Evolutionary conservation across 805 yeast species (phyloP).

Genomic region (Lipomyces sp.): DNA sequence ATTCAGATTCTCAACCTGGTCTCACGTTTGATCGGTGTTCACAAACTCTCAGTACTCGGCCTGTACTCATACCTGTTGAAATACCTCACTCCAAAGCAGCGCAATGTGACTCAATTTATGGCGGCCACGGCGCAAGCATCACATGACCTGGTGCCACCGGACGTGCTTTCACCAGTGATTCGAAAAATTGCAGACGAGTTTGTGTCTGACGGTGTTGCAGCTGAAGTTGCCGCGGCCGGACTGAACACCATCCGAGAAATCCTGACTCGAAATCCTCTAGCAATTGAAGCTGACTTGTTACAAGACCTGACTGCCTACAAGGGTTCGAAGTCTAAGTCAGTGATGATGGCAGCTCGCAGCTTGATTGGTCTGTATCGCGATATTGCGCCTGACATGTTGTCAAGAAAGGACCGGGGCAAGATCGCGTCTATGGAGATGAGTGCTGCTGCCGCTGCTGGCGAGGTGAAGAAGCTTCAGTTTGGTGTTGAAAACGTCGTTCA

Average conservation of each 20-base stretch:
- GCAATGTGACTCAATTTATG: conserved; percentile 92
- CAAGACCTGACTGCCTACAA: conserved; percentile 90
- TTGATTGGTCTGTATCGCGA: conserved; percentile 87
- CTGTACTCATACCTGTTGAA: conserved; percentile 86
- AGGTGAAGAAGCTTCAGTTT: conserved; percentile 49
- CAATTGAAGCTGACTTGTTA: conserved; percentile 82
- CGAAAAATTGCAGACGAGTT: conserved; percentile 96
- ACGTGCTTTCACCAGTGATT: conserved; percentile 74
- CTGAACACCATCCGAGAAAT: conserved; percentile 93
- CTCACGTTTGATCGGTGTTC: conserved; percentile 90
- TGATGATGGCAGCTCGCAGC: conserved; percentile 90
- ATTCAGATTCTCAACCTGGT: conserved; percentile 84
- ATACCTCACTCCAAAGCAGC: conserved; percentile 91
- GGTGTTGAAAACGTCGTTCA: conserved; percentile 74
- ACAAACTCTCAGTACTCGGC: conserved; percentile 87
- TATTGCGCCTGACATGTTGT: conserved; percentile 94
- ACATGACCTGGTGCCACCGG: conserved; percentile 98
- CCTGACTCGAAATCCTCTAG: conserved; percentile 89
- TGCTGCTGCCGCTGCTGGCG: conserved; percentile 56
- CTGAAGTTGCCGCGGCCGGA: conserved; percentile 98
- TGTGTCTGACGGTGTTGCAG: conserved; percentile 96
- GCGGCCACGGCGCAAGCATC: conserved; percentile 97
- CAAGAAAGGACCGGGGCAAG: conserved; percentile 91
- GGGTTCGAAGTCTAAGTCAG: conserved; percentile 92
- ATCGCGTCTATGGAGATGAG: conserved; percentile 81